Conservation (phyloP, 495 filamentous ascomycete genomes). For the Lineolata rhizophorae region DNA sequence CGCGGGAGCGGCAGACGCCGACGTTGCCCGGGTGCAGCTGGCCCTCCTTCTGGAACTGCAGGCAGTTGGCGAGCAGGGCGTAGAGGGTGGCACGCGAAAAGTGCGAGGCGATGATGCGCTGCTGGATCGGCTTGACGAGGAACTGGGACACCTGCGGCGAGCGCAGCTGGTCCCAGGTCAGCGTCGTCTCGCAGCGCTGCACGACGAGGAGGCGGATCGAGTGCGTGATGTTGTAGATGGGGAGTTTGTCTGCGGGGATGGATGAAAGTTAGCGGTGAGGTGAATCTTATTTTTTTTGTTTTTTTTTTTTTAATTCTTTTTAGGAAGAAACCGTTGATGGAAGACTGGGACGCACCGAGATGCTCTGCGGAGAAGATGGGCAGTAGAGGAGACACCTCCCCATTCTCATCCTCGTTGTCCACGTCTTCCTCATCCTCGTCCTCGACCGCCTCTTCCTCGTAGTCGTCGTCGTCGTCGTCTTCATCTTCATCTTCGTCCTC, state of each 20-base stretch:
- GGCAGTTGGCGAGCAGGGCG: conserved; percentile 74
- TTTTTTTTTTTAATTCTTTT: no score
- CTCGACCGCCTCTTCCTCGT: no score
- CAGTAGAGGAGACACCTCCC: conserved; percentile 38
- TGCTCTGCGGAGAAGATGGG: conserved; percentile 69
- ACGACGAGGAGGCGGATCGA: conserved; percentile 64
- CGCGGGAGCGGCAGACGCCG: conserved; percentile 59
- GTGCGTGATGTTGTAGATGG: conserved; percentile 79
- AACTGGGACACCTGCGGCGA: conserved; percentile 93
- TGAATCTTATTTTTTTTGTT: conserved; percentile 4
- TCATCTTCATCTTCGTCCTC: conserved; percentile 23
- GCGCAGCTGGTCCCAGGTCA: conserved; percentile 89
- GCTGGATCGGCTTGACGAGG: conserved; percentile 74
- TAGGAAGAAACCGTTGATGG: background rate
- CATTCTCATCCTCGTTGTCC: conserved; percentile 42
- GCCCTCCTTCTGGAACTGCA: conserved; percentile 79
- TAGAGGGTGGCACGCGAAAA: conserved; percentile 74
- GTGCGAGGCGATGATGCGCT: conserved; percentile 55
- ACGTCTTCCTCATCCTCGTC: conserved; percentile 14
- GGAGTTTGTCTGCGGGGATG: conserved; percentile 54
- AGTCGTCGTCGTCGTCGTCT: no score
- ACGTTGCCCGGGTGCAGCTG: conserved; percentile 61
- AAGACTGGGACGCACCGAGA: conserved; percentile 31
- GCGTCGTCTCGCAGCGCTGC: conserved; percentile 65
- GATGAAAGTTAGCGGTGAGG: background rate